Evolutionary conservation across 306 rosid species (phyloP).

Genomic region (Fragaria vesca): DNA sequence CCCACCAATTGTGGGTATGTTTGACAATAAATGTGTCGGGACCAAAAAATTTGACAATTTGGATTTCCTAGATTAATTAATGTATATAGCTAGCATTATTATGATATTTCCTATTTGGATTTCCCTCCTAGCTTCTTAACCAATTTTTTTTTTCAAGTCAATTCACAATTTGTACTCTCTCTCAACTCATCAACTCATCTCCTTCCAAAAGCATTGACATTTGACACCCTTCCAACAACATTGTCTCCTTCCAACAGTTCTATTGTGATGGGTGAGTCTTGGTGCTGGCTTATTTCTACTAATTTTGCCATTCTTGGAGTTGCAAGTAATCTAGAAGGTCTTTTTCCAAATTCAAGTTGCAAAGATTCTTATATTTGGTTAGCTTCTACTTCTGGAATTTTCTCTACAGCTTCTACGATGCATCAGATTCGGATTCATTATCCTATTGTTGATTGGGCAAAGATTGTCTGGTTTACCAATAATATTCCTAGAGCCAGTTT

Average conservation of each 20-base stretch:
- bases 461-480: no score
- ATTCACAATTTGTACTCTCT: not conserved
- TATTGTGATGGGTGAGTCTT: no score
- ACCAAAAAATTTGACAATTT: not conserved
- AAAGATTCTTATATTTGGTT: not conserved
- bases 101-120: not conserved
- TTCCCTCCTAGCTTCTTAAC: not conserved
- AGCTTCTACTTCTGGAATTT: not conserved
- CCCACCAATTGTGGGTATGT: slow-evolving; percentile 31
- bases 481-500: no score
- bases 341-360: no score
- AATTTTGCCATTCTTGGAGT: no score
- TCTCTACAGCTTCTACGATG: not conserved
- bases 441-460: not conserved
- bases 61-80: not conserved
- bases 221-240: no score
- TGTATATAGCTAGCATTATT: not conserved
- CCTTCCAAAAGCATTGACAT: not conserved
- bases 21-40: slow-evolving; percentile 41
- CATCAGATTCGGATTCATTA: not conserved
- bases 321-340: no score
- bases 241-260: no score
- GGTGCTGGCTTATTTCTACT: no score
- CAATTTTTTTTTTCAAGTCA: not conserved
- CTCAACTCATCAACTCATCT: not conserved